Conservation (phyloP, 2,329 filamentous ascomycete species). For the Zymoseptoria pseudotritici region DNA sequence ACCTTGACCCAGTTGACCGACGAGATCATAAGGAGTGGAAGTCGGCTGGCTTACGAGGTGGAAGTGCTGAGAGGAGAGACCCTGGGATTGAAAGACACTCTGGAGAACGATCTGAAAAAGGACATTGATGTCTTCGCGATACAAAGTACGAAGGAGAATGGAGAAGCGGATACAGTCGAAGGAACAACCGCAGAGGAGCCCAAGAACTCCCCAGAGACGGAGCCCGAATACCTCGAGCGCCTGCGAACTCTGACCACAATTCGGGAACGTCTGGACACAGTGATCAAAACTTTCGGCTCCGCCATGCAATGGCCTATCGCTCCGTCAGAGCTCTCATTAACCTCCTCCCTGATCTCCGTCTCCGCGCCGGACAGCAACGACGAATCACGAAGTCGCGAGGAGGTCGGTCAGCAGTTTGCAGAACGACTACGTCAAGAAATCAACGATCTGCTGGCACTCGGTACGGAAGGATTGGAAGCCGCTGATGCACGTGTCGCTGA, state of each 20-base stretch:
- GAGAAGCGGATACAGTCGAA: background rate
- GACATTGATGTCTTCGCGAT: conserved; percentile 65
- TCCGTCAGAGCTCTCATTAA: conserved; percentile 78
- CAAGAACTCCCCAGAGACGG: conserved; percentile 36
- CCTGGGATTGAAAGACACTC: conserved; percentile 66
- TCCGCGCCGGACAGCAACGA: conserved; percentile 62
- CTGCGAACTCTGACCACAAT: conserved; percentile 78
- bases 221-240: conserved; percentile 57
- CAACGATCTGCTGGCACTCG: conserved; percentile 51
- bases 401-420: conserved; percentile 78
- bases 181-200: conserved; percentile 31
- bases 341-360: conserved; percentile 81
- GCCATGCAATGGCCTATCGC: conserved; percentile 94
- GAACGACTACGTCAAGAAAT: conserved; percentile 66
- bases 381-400: conserved; percentile 60
- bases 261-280: conserved; percentile 73
- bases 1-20: conserved; percentile 86
- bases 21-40: conserved; percentile 84
- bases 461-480: conserved; percentile 61
- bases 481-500: conserved; percentile 69
- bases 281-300: conserved; percentile 86
- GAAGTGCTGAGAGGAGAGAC: conserved; percentile 88
- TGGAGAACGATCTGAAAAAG: conserved; percentile 63
- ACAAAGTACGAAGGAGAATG: conserved; percentile 13
- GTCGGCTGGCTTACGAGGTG: conserved; percentile 85